Conservation (phyloP, 805 yeast genomes). For the Myxozyma sirexii region DNA sequence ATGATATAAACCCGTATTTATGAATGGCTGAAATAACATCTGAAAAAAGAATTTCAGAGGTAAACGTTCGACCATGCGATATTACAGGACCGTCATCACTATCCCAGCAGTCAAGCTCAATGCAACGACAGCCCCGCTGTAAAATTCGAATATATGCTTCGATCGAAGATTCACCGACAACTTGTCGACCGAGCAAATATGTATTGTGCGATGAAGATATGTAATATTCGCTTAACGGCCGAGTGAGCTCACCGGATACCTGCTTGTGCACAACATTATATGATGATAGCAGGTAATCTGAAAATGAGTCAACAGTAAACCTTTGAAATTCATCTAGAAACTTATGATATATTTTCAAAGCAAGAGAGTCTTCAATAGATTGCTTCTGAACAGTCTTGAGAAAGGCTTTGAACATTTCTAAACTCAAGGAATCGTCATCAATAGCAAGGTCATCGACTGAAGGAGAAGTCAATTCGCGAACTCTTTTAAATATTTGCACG, state of each 20-base stretch:
- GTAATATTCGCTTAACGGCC: conserved; percentile 81
- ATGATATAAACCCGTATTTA: conserved; percentile 84
- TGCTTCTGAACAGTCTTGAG: conserved; percentile 55
- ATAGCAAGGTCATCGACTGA: conserved; percentile 13
- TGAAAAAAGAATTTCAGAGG: conserved; percentile 67
- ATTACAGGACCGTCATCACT: conserved; percentile 71
- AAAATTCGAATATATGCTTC: conserved; percentile 86
- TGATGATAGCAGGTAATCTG: conserved; percentile 46
- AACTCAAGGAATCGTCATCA: conserved; percentile 17
- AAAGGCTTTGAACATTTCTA: conserved; percentile 44
- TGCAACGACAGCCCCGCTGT: conserved; percentile 89
- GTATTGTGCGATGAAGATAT: conserved; percentile 96
- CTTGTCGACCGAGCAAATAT: conserved; percentile 82
- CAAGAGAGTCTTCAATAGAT: conserved; percentile 38
- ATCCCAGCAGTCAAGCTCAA: conserved; percentile 98
- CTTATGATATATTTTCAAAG: conserved; percentile 46
- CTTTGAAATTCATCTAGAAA: conserved; percentile 40
- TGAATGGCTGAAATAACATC: conserved; percentile 73
- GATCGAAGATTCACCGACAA: conserved; percentile 82
- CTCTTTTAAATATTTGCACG: conserved; percentile 49
- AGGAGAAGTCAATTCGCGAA: conserved; percentile 37
- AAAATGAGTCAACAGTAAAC: conserved; percentile 42
- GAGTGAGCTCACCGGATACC: conserved; percentile 44
- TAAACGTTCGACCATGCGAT: conserved; percentile 84
- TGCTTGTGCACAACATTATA: conserved; percentile 34